These are phyloP conservation scores for Halenospora varia DNA, from an alignment of 495 filamentous ascomycete genomes.

Conservation along the genomic window DNA sequence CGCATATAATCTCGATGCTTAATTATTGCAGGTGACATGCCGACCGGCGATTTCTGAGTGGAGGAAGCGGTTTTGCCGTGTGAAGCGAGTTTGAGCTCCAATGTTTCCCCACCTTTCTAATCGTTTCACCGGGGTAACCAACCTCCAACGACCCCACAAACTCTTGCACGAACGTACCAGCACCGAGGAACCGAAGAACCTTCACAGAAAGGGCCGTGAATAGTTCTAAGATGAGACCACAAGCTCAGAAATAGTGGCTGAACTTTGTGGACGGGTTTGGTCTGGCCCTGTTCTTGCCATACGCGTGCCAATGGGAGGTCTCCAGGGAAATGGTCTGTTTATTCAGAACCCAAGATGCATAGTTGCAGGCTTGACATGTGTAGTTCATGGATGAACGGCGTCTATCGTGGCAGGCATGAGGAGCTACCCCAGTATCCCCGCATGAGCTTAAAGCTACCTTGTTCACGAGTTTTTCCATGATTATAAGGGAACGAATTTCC, in stretches of 20 bases:
- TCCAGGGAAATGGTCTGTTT: neutral
- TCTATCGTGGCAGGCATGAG: neutral
- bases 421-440: constrained; percentile 1
- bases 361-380: neutral
- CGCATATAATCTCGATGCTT: constrained; percentile 3
- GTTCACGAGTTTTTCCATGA: neutral
- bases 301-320: constrained; percentile 4
- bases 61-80: neutral
- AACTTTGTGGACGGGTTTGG: too few species aligned
- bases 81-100: neutral
- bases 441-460: neutral
- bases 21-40: neutral
- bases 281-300: neutral
- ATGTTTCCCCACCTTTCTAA: neutral
- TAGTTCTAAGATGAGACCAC: neutral
- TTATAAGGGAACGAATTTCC: neutral
- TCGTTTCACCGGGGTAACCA: neutral
- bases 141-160: neutral
- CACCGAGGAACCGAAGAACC: neutral
- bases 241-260: neutral
- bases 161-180: neutral
- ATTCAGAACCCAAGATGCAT: too few species aligned
- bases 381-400: neutral
- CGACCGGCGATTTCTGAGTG: constrained; percentile 1
- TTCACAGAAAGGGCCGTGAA: neutral